Conservation (phyloP, 2,329 filamentous ascomycete species). For the Amauroascus verrucosus region DNA sequence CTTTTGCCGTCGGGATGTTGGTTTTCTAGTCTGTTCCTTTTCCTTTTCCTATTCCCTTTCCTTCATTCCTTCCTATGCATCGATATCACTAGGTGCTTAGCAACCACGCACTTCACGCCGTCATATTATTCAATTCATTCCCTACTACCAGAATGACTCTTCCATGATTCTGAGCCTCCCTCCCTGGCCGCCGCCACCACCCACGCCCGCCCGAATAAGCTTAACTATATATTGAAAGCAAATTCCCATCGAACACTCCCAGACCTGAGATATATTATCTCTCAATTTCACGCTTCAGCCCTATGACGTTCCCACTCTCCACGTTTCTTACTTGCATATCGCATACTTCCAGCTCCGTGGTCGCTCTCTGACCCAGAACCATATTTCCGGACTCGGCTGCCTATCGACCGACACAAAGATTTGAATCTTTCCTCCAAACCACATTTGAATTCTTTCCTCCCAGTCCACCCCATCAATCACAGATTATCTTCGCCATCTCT, state of each 20-base stretch:
- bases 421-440: too few species aligned
- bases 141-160: not conserved
- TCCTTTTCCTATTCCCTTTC: not conserved
- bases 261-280: not conserved
- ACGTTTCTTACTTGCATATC: not conserved
- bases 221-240: not conserved
- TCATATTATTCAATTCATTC: not conserved
- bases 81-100: not conserved
- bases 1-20: too few species aligned
- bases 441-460: too few species aligned
- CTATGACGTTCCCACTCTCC: slow-evolving; percentile 10
- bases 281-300: not conserved
- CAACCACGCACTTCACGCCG: not conserved
- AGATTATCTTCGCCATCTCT: too few species aligned
- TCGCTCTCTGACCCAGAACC: not conserved
- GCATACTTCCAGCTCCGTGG: not conserved
- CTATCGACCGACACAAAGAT: too few species aligned
- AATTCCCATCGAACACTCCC: not conserved
- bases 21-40: too few species aligned
- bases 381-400: not conserved
- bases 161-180: not conserved
- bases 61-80: not conserved
- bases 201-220: not conserved
- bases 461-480: too few species aligned
- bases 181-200: not conserved